A percentile compares a stretch with the other conserved stretches of the same genome.
These are phyloP conservation scores for Plasmodium knowlesi DNA, from an alignment of 169 alveolate species.

Conservation along the genomic window DNA sequence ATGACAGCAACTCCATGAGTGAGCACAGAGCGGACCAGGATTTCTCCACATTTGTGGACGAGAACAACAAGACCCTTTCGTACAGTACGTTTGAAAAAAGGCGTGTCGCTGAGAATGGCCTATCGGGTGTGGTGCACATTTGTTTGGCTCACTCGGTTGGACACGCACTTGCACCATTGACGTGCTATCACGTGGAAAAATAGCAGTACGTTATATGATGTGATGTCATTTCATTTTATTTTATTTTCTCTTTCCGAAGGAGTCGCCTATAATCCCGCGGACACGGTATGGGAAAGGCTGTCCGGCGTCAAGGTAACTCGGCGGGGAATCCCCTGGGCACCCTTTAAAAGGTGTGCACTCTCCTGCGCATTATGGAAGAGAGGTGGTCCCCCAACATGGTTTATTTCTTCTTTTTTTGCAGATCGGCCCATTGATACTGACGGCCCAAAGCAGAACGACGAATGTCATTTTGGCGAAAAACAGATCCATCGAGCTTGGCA, in stretches of 20 bases:
- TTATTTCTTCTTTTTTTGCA: neutral
- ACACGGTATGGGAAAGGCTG: slow-evolving; percentile 63
- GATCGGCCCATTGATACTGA: slow-evolving; percentile 70
- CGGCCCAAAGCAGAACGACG: slow-evolving; percentile 69
- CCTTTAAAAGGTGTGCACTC: neutral
- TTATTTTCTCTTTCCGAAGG: slow-evolving; percentile 18
- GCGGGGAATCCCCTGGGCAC: neutral
- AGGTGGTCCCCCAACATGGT: neutral
- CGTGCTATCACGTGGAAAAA: neutral
- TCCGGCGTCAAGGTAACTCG: slow-evolving; percentile 58
- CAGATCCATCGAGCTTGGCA: slow-evolving; percentile 59
- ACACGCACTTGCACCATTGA: neutral
- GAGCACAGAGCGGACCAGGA: slow-evolving; percentile 26
- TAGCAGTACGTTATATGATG: neutral
- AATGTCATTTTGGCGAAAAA: slow-evolving; percentile 67
- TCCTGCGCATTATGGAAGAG: neutral
- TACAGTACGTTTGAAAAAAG: slow-evolving; percentile 32
- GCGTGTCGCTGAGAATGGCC: neutral
- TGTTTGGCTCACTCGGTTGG: neutral
- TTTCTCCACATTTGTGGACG: slow-evolving; percentile 56
- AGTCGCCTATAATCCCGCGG: slow-evolving; percentile 61
- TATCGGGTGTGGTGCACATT: neutral
- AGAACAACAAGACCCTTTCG: slow-evolving; percentile 55
- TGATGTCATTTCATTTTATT: neutral
- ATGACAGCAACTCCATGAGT: neutral